Conservation (phyloP, 306 rosid genomes). For the Gillenia trifoliata region DNA sequence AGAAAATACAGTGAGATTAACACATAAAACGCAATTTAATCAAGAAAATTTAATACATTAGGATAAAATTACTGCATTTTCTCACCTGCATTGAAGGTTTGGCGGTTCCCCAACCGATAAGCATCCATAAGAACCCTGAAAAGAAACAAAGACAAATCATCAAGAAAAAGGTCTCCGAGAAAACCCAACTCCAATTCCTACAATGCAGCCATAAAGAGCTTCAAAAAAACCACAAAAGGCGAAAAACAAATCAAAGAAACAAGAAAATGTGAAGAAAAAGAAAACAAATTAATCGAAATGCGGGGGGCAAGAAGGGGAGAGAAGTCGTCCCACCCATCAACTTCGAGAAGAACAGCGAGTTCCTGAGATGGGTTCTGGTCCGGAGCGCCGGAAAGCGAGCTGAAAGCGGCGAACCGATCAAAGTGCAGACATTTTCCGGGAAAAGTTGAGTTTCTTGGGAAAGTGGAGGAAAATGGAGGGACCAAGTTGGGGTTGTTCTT, state of each 20-base stretch:
- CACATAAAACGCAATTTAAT: not conserved
- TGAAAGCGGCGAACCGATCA: conserved; percentile 26
- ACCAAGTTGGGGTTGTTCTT: conserved; percentile 14
- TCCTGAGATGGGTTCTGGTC: conserved; percentile 32
- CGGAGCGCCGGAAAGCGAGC: conserved; percentile 33
- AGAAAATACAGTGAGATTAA: not conserved
- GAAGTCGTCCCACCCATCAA: conserved; percentile 59
- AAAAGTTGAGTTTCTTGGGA: conserved; percentile 19
- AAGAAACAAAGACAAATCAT: conserved; percentile 4
- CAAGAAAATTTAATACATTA: not conserved
- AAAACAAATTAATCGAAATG: not conserved
- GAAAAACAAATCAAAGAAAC: not conserved
- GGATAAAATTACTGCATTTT: not conserved
- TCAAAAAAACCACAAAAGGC: not conserved
- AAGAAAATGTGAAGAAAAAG: not conserved
- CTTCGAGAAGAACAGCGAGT: conserved; percentile 82
- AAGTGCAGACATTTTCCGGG: conserved; percentile 37
- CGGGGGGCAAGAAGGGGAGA: not conserved
- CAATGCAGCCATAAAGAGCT: not conserved
- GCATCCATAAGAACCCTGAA: conserved; percentile 82
- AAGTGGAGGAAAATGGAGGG: conserved; percentile 26
- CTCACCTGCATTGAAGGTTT: conserved; percentile 80
- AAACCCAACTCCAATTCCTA: not conserved
- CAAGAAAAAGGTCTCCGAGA: not conserved
- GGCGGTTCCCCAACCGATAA: conserved; percentile 70